Evolutionary conservation across 257 asterid species (phyloP).

Genomic region (Nicotiana knightiana): DNA sequence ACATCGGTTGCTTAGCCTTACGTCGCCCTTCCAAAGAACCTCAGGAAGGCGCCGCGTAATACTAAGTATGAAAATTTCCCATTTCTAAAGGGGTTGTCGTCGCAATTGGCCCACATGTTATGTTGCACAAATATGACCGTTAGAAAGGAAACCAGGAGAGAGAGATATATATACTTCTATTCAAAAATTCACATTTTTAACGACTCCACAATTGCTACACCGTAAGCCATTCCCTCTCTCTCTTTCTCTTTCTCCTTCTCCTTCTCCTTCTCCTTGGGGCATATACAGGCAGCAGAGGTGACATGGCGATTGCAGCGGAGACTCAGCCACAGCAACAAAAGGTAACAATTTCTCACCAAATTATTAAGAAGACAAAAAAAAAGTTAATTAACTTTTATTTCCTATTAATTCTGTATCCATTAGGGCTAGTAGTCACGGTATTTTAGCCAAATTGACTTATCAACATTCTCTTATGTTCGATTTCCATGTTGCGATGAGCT

Average conservation of each 20-base stretch:
- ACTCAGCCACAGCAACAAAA: constrained; percentile 39
- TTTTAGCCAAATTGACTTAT: neutral
- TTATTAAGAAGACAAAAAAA: neutral
- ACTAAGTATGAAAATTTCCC: too few relatives aligned
- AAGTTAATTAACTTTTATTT: neutral
- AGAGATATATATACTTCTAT: neutral
- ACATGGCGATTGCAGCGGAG: constrained; percentile 54
- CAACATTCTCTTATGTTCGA: neutral
- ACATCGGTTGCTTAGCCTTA: too few relatives aligned
- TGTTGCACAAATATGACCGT: constrained; percentile 3
- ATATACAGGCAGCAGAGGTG: neutral
- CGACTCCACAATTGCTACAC: neutral
- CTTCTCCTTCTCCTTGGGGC: neutral
- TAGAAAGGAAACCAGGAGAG: neutral
- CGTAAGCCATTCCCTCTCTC: neutral
- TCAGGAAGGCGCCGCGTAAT: too few relatives aligned
- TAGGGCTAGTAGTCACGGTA: neutral
- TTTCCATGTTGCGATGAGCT: neutral
- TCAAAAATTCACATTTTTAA: neutral
- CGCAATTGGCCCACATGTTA: neutral
- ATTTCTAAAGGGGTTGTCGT: neutral
- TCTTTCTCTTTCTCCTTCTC: neutral
- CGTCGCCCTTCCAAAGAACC: too few relatives aligned
- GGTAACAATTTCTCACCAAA: constrained; percentile 26
- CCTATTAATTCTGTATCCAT: neutral